These are phyloP conservation scores for Withania somnifera DNA, from an alignment of 305 asterid species.

Conservation along the genomic window DNA sequence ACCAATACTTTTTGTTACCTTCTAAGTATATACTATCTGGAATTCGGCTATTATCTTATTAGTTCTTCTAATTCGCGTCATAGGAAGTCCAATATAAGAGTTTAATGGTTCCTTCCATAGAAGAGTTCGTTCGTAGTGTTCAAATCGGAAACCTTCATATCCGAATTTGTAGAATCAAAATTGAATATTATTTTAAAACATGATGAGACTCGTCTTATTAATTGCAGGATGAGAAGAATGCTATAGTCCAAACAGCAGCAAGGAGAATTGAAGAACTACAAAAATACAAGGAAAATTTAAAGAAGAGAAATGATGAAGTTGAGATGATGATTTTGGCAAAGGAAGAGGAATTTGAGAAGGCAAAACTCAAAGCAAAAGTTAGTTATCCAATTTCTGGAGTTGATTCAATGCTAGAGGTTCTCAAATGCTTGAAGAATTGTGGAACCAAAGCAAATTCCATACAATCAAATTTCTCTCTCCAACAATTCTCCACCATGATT, in stretches of 20 bases:
- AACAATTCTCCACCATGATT: constrained; percentile 25
- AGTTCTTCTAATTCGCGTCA: neutral
- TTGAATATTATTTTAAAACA: neutral
- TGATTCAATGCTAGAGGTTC: constrained; percentile 35
- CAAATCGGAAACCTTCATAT: neutral
- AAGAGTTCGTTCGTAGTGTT: neutral
- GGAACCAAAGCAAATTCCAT: constrained; percentile 13
- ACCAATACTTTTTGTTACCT: neutral
- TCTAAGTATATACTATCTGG: no score
- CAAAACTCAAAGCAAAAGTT: constrained; percentile 25
- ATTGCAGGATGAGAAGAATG: constrained; percentile 31
- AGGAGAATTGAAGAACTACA: constrained; percentile 21
- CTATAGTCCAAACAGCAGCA: constrained; percentile 31
- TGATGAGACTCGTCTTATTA: neutral
- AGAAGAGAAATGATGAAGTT: constrained; percentile 18
- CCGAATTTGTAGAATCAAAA: no score
- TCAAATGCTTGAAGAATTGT: constrained; percentile 20
- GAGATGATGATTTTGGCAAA: constrained; percentile 12
- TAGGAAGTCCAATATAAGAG: neutral
- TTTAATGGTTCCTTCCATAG: neutral
- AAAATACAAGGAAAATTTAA: constrained; percentile 11
- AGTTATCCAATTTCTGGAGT: constrained; percentile 33
- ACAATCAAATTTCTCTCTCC: constrained; percentile 17
- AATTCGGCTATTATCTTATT: neutral
- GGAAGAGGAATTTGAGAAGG: constrained; percentile 8